Evolutionary conservation across 768 basidiomycete genomes (phyloP), one percentile per base, ranked within the genome.

Genomic region (Epithele typhae): DNA sequence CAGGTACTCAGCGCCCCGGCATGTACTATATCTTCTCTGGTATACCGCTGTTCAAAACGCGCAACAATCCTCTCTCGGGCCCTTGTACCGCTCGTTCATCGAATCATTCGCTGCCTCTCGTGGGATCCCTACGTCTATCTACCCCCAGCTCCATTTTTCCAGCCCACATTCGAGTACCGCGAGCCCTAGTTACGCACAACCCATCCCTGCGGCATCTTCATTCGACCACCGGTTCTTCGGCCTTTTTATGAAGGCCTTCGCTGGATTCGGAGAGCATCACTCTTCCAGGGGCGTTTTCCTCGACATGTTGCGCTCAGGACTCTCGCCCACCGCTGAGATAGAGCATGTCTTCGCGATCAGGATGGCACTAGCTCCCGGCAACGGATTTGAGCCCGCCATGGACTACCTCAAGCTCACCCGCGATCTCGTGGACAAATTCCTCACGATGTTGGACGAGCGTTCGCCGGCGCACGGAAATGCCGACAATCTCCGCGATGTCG

Each of bases 221-320:
- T 59, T 64, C 63, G 70, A 66, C 50, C 53, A 59, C 25, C 55
- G 63, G 27, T 67, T 68, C 50, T 87, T 85, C 57, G 76, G 69
- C 1, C 72, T 78, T 0, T 85, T 85, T 58, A 61, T 84, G 33
- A 59, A 64, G 27, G 60, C 59, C 17, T 64, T 79, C 54, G 68
- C 69, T 41, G 8, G 27, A 30, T 30, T 30, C 27, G 14, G 14
- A 30, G 8, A 30, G 7, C 8, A 30, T 30, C 8, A 7, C 7
- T 30, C 8, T 14, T 14, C 27, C 27, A 14, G 14, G 27, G 27
- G 8, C 14, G 27, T 7, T 30, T 41, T 85, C 32, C 52, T 52
- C n/a, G 80, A 84, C 56, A 82, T 86, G 79, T 37, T 68, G 3
- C 41, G 55, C 6, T 55, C 74, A 0, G 74, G 73, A 4, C 51